Conservation (phyloP, 2,329 filamentous ascomycete genomes). For the Grosmannia huntii region DNA sequence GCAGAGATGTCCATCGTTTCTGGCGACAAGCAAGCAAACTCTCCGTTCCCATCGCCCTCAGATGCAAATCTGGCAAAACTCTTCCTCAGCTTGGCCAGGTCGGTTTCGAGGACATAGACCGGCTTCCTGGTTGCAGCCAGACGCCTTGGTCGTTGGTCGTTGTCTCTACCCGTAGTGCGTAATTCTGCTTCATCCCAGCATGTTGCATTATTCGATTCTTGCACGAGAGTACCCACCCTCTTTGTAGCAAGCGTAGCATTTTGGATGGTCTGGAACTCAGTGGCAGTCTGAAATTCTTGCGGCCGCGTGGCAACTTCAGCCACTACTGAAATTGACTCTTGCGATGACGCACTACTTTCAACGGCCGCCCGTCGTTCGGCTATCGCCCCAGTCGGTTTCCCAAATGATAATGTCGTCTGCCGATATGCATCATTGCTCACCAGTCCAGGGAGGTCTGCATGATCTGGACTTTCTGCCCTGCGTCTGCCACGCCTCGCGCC, state of each 20-base stretch:
- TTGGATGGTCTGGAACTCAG: neutral
- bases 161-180: neutral
- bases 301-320: neutral
- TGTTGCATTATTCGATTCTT: neutral
- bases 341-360: neutral
- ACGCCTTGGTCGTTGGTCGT: neutral
- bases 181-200: neutral
- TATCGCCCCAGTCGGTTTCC: neutral
- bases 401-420: slow-evolving; percentile 10
- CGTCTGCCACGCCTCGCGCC: neutral
- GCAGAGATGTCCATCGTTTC: slow-evolving; percentile 5
- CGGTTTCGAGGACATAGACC: slow-evolving; percentile 1
- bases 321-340: neutral
- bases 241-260: neutral
- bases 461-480: neutral
- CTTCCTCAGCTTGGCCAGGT: slow-evolving; percentile 1
- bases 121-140: neutral
- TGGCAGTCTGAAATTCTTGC: neutral
- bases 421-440: slow-evolving; percentile 2
- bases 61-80: neutral
- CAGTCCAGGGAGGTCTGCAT: neutral
- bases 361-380: neutral
- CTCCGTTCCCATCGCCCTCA: neutral
- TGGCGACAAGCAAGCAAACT: neutral
- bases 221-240: neutral